These are phyloP conservation scores for Ochetophila trinervis DNA, from an alignment of 306 rosid species.

Conservation along the genomic window DNA sequence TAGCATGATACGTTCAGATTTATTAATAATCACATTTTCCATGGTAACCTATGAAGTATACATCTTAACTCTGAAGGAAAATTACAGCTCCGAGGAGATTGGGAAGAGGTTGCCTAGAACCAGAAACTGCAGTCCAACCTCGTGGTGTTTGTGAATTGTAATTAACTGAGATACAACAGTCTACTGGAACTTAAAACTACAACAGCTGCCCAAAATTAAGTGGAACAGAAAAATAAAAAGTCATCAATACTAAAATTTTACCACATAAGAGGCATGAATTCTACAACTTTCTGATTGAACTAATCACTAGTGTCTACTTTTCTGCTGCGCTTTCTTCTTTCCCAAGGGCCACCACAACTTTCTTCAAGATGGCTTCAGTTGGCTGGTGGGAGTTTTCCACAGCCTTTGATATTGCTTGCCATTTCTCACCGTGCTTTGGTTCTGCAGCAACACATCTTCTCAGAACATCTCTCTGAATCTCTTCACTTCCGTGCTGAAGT, in stretches of 20 bases:
- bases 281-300: neutral
- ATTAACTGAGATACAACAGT: too few species aligned
- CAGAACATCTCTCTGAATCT: constrained; percentile 74
- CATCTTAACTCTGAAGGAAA: too few species aligned
- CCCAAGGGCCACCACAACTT: constrained; percentile 71
- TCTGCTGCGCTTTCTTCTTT: constrained; percentile 78
- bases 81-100: too few species aligned
- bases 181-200: too few species aligned
- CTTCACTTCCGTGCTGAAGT: constrained; percentile 84
- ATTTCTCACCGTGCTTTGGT: constrained; percentile 92
- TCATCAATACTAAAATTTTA: neutral
- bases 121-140: too few species aligned
- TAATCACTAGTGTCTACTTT: constrained; percentile 40
- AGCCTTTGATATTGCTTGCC: constrained; percentile 80
- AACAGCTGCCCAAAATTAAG: neutral
- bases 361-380: constrained; percentile 73
- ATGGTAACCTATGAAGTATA: too few species aligned
- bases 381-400: constrained; percentile 94
- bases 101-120: too few species aligned
- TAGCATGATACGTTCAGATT: too few species aligned
- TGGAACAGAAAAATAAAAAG: neutral
- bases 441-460: constrained; percentile 72
- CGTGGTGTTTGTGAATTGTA: too few species aligned
- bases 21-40: too few species aligned
- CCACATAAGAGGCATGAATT: neutral